phyloP scores from a whole-genome alignment of 345 rosid genomes.

The Arabidopsis arenosa region DNA sequence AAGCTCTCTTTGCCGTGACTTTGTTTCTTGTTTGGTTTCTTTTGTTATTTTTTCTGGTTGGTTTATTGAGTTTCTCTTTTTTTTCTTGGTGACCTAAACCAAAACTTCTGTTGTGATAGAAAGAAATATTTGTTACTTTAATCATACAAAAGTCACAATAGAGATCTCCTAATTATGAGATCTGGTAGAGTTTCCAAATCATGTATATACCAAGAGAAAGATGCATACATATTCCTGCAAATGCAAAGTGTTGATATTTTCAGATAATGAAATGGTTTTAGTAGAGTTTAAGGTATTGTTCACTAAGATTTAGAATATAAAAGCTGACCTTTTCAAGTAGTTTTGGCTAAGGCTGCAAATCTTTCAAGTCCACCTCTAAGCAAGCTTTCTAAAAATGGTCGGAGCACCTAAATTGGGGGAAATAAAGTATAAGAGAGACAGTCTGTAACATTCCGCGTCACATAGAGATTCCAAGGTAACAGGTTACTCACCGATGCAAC shows the following conservation, averaged over 20 bases:
- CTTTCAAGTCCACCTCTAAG: slow-evolving; percentile 70
- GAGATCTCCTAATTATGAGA: slow-evolving; percentile 5
- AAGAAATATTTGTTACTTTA: slow-evolving; percentile 8
- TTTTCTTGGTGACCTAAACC: slow-evolving; percentile 32
- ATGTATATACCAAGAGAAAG: slow-evolving; percentile 23
- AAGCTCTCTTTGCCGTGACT: slow-evolving; percentile 38
- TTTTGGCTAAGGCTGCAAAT: slow-evolving; percentile 57
- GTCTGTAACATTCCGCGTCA: neutral
- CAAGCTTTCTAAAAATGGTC: slow-evolving; percentile 72
- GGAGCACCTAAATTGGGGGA: slow-evolving; percentile 55
- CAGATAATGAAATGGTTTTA: slow-evolving; percentile 11
- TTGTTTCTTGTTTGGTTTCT: slow-evolving; percentile 36
- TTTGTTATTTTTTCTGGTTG: slow-evolving; percentile 21
- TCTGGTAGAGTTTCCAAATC: neutral
- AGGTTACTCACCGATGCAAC: slow-evolving; percentile 77
- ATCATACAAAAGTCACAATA: slow-evolving; percentile 25
- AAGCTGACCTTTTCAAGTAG: slow-evolving; percentile 32
- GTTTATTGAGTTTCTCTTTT: neutral
- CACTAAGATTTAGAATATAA: neutral
- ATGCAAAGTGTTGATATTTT: slow-evolving; percentile 15
- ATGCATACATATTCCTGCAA: slow-evolving; percentile 37
- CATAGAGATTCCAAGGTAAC: slow-evolving; percentile 18
- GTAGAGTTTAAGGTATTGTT: neutral
- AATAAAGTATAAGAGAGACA: neutral
- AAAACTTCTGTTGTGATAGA: slow-evolving; percentile 13